These are phyloP conservation scores for Pleurotus ostreatus DNA, from an alignment of 768 basidiomycete species.

Conservation along the genomic window DNA sequence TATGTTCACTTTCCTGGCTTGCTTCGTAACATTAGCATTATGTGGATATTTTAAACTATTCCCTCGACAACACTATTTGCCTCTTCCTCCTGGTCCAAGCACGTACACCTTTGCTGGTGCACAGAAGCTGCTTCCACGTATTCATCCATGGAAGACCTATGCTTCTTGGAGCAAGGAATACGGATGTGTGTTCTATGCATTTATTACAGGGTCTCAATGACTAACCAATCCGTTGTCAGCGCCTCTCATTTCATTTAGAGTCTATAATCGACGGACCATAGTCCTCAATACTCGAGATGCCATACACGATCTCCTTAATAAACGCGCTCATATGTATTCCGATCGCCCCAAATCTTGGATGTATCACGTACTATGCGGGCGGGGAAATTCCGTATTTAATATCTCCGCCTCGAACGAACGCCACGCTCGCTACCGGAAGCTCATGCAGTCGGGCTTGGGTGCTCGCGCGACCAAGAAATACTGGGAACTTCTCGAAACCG, in stretches of 20 bases:
- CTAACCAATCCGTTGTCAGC: conserved; percentile 18
- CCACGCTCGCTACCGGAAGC: conserved; percentile 36
- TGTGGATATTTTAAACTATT: not conserved
- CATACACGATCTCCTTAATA: conserved; percentile 45
- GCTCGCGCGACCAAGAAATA: conserved; percentile 29
- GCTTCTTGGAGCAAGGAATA: conserved; percentile 19
- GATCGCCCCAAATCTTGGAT: conserved; percentile 47
- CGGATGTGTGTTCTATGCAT: conserved; percentile 13
- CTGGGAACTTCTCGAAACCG: conserved; percentile 30
- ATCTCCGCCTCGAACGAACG: conserved; percentile 34
- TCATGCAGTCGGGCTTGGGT: conserved; percentile 34
- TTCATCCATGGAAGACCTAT: conserved; percentile 26
- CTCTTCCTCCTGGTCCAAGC: conserved; percentile 24
- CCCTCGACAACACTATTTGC: conserved; percentile 7
- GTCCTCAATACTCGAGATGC: conserved; percentile 44
- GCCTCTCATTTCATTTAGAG: conserved; percentile 43
- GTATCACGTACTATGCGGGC: conserved; percentile 38
- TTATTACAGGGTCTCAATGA: not conserved
- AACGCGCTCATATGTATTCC: conserved; percentile 49
- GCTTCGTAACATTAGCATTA: not conserved
- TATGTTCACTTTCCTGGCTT: not conserved
- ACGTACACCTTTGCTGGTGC: conserved; percentile 20
- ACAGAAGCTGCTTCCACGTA: conserved; percentile 15
- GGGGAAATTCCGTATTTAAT: conserved; percentile 38
- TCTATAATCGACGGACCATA: conserved; percentile 41